phyloP scores from a whole-genome alignment of 2,329 filamentous ascomycete species.

The Colletotrichum tropicale region DNA sequence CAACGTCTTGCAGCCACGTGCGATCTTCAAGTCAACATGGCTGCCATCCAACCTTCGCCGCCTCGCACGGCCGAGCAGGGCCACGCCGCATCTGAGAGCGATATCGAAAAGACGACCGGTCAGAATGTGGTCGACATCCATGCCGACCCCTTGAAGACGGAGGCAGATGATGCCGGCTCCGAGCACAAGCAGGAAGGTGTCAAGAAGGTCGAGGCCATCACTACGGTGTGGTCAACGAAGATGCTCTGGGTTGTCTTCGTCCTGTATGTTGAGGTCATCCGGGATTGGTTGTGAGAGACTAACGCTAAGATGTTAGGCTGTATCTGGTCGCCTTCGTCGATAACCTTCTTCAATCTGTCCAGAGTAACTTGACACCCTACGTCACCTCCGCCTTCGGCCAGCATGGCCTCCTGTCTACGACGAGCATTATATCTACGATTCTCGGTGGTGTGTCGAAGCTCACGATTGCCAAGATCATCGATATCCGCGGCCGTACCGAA shows the following conservation, averaged over 20 bases:
- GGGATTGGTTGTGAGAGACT: neutral
- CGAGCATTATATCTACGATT: conserved; percentile 62
- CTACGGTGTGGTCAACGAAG: conserved; percentile 40
- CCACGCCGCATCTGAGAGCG: neutral
- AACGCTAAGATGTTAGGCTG: conserved; percentile 28
- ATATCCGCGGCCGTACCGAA: conserved; percentile 53
- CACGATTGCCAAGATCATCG: conserved; percentile 51
- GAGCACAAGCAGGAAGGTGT: conserved; percentile 41
- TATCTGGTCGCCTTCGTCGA: conserved; percentile 44
- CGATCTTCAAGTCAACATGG: neutral
- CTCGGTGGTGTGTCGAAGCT: conserved; percentile 42
- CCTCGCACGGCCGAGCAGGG: neutral
- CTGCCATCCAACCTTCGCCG: neutral
- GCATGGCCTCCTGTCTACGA: conserved; percentile 70
- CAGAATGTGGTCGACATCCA: conserved; percentile 21
- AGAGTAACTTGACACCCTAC: conserved; percentile 62
- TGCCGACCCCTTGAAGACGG: conserved; percentile 17
- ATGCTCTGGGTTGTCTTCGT: conserved; percentile 42
- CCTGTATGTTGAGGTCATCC: conserved; percentile 30
- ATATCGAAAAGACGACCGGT: conserved; percentile 24
- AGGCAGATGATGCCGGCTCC: conserved; percentile 26
- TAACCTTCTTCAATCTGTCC: conserved; percentile 37
- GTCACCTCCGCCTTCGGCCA: conserved; percentile 68
- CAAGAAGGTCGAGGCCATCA: conserved; percentile 41
- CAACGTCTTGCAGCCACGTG: neutral